These are phyloP conservation scores for Potentilla sterilis DNA, from an alignment of 306 rosid species.

Conservation along the genomic window DNA sequence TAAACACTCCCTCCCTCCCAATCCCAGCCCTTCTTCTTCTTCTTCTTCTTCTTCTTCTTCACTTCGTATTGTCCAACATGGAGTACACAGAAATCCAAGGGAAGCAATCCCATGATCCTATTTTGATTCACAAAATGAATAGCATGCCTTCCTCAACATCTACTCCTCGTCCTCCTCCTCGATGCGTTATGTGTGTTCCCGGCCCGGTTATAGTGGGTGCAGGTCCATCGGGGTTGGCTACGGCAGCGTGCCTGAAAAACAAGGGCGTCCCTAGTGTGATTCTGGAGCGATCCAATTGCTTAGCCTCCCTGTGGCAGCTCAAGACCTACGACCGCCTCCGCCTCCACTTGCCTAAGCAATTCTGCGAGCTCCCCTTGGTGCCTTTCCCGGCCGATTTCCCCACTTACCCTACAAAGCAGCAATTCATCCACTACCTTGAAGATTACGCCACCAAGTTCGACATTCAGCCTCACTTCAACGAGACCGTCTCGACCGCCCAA, in stretches of 20 bases:
- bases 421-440: constrained; percentile 58
- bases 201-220: constrained; percentile 82
- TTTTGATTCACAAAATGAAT: constrained; percentile 37
- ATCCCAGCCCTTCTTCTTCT: neutral
- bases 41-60: neutral
- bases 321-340: constrained; percentile 73
- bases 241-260: constrained; percentile 61
- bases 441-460: constrained; percentile 46
- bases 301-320: constrained; percentile 82
- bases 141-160: neutral
- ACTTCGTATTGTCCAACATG: constrained; percentile 40
- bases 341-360: constrained; percentile 72
- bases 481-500: constrained; percentile 48
- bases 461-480: constrained; percentile 51
- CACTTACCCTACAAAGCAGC: constrained; percentile 72
- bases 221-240: constrained; percentile 84
- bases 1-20: constrained; percentile 1
- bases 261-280: constrained; percentile 45
- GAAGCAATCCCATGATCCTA: constrained; percentile 66
- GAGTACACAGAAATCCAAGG: constrained; percentile 63
- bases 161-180: neutral
- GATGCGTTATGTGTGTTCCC: constrained; percentile 20
- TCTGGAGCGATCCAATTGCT: constrained; percentile 73
- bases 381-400: constrained; percentile 58
- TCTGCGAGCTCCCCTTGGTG: constrained; percentile 70